These are phyloP conservation scores for Mimosa pudica DNA, from an alignment of 306 rosid species.

Conservation along the genomic window DNA sequence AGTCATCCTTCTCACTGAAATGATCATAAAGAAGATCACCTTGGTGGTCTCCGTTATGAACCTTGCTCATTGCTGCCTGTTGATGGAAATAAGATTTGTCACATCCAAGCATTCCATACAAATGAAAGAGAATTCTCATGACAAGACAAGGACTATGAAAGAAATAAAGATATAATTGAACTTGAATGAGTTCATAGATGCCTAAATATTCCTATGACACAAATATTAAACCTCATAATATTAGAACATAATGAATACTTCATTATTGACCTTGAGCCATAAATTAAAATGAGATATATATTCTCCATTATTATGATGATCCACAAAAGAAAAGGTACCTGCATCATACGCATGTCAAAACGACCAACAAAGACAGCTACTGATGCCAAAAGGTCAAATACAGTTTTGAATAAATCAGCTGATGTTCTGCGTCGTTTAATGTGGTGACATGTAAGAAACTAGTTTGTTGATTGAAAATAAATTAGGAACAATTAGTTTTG, in stretches of 20 bases:
- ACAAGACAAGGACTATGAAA: conserved; percentile 10
- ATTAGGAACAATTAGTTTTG: conserved; percentile 10
- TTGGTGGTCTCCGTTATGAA: conserved; percentile 56
- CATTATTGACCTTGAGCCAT: not conserved
- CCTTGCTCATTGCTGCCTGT: conserved; percentile 97
- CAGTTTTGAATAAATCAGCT: conserved; percentile 98
- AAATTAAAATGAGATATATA: conserved; percentile 15
- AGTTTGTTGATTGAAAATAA: conserved; percentile 19
- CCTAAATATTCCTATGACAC: not conserved
- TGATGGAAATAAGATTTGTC: conserved; percentile 36
- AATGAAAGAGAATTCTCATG: conserved; percentile 8
- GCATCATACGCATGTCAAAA: conserved; percentile 99
- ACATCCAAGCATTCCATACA: conserved; percentile 22
- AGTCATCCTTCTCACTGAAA: conserved; percentile 71
- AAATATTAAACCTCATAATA: not conserved
- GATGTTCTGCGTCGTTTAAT: conserved; percentile 78
- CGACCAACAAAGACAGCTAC: conserved; percentile 99
- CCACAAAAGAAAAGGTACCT: conserved; percentile 52
- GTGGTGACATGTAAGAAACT: conserved; percentile 34
- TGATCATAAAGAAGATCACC: conserved; percentile 75
- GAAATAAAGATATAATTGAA: not conserved
- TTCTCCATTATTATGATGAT: conserved; percentile 11
- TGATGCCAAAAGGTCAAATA: conserved; percentile 92
- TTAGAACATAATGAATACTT: not conserved
- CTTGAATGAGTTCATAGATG: not conserved